phyloP scores from a whole-genome alignment of 1,284 basidiomycete species.

The Rhodotorula sp. region DNA sequence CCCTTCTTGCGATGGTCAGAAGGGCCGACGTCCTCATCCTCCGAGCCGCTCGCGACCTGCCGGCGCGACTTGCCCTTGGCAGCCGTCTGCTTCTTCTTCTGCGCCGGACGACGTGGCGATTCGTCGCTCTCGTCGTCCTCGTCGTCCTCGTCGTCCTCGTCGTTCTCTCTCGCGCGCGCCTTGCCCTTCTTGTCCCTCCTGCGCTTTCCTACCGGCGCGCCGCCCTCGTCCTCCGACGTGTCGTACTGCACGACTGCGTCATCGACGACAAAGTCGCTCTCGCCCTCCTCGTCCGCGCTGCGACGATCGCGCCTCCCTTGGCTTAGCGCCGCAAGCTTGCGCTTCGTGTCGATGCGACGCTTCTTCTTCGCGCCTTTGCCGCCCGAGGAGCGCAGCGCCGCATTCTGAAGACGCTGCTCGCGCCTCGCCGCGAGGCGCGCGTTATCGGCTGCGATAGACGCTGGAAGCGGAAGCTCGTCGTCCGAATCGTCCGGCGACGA shows the following conservation, averaged over 20 bases:
- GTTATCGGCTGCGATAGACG: conserved; percentile 6
- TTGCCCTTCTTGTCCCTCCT: background rate
- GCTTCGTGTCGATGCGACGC: conserved; percentile 1
- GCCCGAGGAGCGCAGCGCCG: background rate
- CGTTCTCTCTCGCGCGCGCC: background rate
- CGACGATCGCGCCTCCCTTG: conserved; percentile 12
- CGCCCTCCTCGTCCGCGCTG: conserved; percentile 13
- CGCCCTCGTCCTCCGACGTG: conserved; percentile 7
- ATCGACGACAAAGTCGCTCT: conserved; percentile 16
- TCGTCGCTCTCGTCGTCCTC: background rate
- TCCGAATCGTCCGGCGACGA: background rate
- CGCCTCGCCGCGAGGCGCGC: background rate
- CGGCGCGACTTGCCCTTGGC: background rate
- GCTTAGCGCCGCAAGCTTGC: conserved; percentile 1
- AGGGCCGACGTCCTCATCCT: background rate
- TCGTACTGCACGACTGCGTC: conserved; percentile 17
- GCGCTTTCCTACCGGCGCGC: background rate
- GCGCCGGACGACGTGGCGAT: background rate
- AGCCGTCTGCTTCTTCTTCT: background rate
- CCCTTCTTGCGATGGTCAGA: background rate
- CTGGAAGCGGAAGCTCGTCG: conserved; percentile 6
- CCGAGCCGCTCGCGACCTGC: background rate
- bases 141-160: background rate
- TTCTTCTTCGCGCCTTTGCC: background rate
- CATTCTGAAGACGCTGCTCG: background rate